Base-by-base conservation (phyloP, 2,329 filamentous ascomycete genomes). In the Thelonectria discophora region DNA sequence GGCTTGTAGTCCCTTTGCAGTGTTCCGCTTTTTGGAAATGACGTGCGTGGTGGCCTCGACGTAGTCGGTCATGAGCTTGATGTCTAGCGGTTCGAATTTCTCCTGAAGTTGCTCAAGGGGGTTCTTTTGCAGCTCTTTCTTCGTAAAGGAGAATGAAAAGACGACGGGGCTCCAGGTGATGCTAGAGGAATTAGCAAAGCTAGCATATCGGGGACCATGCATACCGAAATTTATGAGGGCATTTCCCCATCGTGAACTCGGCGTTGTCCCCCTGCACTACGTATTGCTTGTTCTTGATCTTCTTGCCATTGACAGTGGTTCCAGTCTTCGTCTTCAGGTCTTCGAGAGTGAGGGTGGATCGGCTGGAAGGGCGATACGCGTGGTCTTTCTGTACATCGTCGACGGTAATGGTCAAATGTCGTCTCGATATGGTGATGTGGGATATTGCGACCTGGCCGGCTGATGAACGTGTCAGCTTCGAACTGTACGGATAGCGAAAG, bases 21-120 rank as follows among this genome's bases (percentile, higher is more conserved):
- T 94, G 75, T 98, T 99, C 49, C 95, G 86, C 77, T 97, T 97
- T 75, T 88, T 91, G 8, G 92, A 89, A 34, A 98, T 88, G 11
- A 97, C 90, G 76, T 98, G 94, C 0, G 94, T 97, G 0, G 94
- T 97, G 27, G 85, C 79, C 15, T 80, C 83, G 24, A 84, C 79
- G 75, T 93, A 97, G 4, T 93, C 89, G 45, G 86, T 82, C 13
- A 91, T 80, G 13, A 93, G 89, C 76, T 97, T 98, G 76, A 98
- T 89, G 73, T 97, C 95, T n/a, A 97, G 83, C 46, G 89, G 86
- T 73, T 96, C 93, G 17, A 98, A 85, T 55, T 84, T 84, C 32
- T 85, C 79, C 64, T 86, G 86, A 24, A 93, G 83, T 17, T 80
- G 80, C 2, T 81, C 78, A 56, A 94, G 81, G 2, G 89, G 87